Percentiles rank a stretch among this genome's conserved stretches.
These are phyloP conservation scores for Hemileccinum impolitum DNA, from an alignment of 768 basidiomycete genomes.

Conservation along the genomic window DNA sequence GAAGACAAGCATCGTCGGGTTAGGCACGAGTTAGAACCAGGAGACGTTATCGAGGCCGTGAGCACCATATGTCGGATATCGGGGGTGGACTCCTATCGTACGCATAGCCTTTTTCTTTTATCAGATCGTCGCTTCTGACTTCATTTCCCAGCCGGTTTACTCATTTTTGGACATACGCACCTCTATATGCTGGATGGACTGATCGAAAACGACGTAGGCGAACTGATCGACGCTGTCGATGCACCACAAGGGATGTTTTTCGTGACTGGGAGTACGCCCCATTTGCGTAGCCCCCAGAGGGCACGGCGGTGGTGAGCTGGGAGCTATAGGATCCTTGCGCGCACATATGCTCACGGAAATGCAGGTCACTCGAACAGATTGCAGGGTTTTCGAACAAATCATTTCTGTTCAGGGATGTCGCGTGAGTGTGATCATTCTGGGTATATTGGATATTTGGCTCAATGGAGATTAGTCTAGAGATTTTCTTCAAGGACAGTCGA, in stretches of 20 bases:
- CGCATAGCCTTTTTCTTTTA: slow-evolving; percentile 23
- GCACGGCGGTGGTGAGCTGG: slow-evolving; percentile 74
- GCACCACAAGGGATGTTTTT: slow-evolving; percentile 79
- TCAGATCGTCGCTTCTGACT: background rate
- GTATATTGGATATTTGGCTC: background rate
- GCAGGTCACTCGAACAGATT: slow-evolving; percentile 77
- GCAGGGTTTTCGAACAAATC: slow-evolving; percentile 74
- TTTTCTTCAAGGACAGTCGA: slow-evolving; percentile 91
- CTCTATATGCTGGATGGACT: slow-evolving; percentile 90
- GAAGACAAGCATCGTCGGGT: slow-evolving; percentile 90
- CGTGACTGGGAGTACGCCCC: slow-evolving; percentile 80
- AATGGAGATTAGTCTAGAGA: slow-evolving; percentile 58
- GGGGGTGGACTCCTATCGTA: slow-evolving; percentile 91
- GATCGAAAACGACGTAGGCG: slow-evolving; percentile 81
- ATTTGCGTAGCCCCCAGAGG: slow-evolving; percentile 73
- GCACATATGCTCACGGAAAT: background rate
- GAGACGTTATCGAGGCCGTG: slow-evolving; percentile 85
- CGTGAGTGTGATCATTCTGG: slow-evolving; percentile 46
- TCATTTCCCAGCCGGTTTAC: slow-evolving; percentile 57
- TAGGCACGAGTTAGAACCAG: slow-evolving; percentile 81
- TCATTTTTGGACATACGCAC: slow-evolving; percentile 83
- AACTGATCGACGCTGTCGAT: slow-evolving; percentile 84
- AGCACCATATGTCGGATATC: slow-evolving; percentile 83
- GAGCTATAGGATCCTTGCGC: background rate
- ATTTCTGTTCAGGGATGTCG: slow-evolving; percentile 90